Percentiles rank a stretch among this genome's conserved stretches.
These are phyloP conservation scores for Talaromyces islandicus DNA, from an alignment of 2,329 filamentous ascomycete genomes.

Conservation along the genomic window DNA sequence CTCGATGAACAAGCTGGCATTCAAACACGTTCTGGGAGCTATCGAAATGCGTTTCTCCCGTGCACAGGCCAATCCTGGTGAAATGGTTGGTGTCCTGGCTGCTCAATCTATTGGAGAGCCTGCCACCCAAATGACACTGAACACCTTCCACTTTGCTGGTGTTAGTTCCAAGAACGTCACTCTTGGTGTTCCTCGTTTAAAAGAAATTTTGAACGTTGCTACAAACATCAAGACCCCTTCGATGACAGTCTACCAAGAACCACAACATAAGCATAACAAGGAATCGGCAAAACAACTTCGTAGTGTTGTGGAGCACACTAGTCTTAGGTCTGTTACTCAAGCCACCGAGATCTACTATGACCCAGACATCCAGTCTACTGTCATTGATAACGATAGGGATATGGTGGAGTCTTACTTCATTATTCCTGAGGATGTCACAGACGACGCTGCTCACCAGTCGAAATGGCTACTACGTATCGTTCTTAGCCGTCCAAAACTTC, in stretches of 20 bases:
- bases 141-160: constrained; percentile 99
- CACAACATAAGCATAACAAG: constrained; percentile 57
- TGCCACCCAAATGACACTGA: constrained; percentile 97
- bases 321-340: constrained; percentile 81
- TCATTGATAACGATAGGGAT: constrained; percentile 79
- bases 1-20: constrained; percentile 81
- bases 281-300: constrained; percentile 79
- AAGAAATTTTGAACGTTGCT: constrained; percentile 97
- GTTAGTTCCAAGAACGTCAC: constrained; percentile 99
- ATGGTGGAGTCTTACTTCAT: constrained; percentile 98
- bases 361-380: constrained; percentile 78
- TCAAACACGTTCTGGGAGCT: constrained; percentile 87
- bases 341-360: constrained; percentile 97
- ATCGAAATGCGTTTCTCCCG: constrained; percentile 83
- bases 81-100: constrained; percentile 97
- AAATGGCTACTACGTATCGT: constrained; percentile 93
- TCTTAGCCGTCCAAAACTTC: constrained; percentile 85
- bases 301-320: constrained; percentile 90
- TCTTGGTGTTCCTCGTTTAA: constrained; percentile 95
- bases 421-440: constrained; percentile 75
- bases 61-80: constrained; percentile 81
- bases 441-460: constrained; percentile 63
- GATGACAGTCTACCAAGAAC: constrained; percentile 83
- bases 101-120: constrained; percentile 98
- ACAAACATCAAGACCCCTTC: constrained; percentile 98